Evolutionary conservation across 208 protist genomes (phyloP).

Genomic region (Cochliopodium minus): DNA sequence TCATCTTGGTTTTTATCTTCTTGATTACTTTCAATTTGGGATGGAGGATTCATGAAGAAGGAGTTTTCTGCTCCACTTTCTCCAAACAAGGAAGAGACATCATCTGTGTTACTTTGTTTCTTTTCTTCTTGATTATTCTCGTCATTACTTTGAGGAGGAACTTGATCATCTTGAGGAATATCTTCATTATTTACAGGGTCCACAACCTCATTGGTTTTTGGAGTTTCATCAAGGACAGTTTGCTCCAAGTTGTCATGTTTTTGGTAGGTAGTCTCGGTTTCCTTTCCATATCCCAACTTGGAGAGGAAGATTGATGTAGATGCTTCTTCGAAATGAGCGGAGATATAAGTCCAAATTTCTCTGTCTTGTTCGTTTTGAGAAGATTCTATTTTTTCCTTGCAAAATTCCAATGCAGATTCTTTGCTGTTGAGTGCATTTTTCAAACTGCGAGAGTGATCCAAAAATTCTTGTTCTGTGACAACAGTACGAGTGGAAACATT

Average conservation of each 20-base stretch:
- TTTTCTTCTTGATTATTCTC: neutral
- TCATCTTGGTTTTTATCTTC: neutral
- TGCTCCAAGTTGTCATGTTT: conserved; percentile 21
- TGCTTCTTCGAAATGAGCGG: too few relatives aligned
- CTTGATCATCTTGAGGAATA: conserved; percentile 11
- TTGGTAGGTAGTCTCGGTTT: neutral
- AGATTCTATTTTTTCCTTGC: too few relatives aligned
- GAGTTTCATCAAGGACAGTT: conserved; percentile 11
- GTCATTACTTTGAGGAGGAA: neutral
- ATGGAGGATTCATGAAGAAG: neutral
- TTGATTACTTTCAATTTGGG: neutral
- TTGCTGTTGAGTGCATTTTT: conserved; percentile 21
- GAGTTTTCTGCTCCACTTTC: neutral
- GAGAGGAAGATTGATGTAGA: too few relatives aligned
- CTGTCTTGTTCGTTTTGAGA: too few relatives aligned
- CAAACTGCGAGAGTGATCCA: conserved; percentile 18
- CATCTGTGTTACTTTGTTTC: neutral
- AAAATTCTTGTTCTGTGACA: conserved; percentile 19
- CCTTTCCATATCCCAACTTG: too few relatives aligned
- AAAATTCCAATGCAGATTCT: conserved; percentile 29
- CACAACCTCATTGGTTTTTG: neutral
- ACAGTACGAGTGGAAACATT: conserved; percentile 8
- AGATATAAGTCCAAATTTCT: too few relatives aligned
- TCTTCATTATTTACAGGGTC: conserved; percentile 29
- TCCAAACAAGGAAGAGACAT: neutral